Percentiles rank a stretch among this genome's conserved stretches.
Conservation (phyloP, 441 rosid genomes). For the Hypseocharis bilobata region DNA sequence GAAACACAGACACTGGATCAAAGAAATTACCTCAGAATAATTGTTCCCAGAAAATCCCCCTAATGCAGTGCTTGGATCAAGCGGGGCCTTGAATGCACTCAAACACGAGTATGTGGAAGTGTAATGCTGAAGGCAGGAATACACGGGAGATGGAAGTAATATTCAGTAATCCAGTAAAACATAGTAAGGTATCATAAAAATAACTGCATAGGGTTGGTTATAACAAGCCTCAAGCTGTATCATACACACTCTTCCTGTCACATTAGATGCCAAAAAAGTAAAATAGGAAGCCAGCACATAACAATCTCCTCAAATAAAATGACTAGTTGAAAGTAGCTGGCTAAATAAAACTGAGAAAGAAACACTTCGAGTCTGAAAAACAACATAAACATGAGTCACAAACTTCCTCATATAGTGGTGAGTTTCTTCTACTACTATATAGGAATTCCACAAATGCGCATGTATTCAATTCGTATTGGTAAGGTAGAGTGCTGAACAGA, state of each 20-base stretch:
- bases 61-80: constrained; percentile 64
- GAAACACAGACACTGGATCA: constrained; percentile 21
- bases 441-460: too few species aligned
- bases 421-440: too few species aligned
- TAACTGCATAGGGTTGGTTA: not conserved
- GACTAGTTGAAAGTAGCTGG: too few species aligned
- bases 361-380: too few species aligned
- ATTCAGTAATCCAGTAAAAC: constrained; percentile 3
- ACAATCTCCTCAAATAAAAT: too few species aligned
- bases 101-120: constrained; percentile 53
- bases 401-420: too few species aligned
- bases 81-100: constrained; percentile 68
- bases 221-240: constrained; percentile 15
- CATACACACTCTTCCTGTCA: not conserved
- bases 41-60: constrained; percentile 63
- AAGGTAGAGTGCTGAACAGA: too few species aligned
- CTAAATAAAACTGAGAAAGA: too few species aligned
- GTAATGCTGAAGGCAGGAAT: constrained; percentile 46
- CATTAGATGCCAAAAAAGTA: not conserved
- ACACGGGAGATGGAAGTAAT: constrained; percentile 16
- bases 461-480: too few species aligned
- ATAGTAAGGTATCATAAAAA: not conserved
- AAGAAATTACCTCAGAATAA: constrained; percentile 51
- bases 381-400: too few species aligned
- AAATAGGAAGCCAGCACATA: not conserved